phyloP scores from a whole-genome alignment of 177 flowering plant species.

The Tripterygium wilfordii region DNA sequence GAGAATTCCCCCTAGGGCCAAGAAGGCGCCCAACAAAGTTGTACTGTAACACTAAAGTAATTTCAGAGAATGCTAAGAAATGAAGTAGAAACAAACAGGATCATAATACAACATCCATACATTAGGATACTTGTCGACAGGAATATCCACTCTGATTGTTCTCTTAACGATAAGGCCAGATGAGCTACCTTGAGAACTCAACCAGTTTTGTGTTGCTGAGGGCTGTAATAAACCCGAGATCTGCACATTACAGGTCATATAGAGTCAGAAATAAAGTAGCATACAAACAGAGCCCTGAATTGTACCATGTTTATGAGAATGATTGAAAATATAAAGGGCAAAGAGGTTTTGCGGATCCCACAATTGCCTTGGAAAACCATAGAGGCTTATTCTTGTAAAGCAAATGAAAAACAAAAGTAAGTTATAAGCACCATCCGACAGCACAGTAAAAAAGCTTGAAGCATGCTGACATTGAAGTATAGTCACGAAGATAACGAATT shows the following conservation, averaged over 20 bases:
- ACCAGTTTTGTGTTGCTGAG: constrained; percentile 74
- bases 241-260: constrained; percentile 22
- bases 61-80: not conserved
- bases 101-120: constrained; percentile 31
- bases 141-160: constrained; percentile 90
- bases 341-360: too few relatives aligned
- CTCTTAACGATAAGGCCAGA: constrained; percentile 85
- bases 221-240: constrained; percentile 41
- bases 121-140: constrained; percentile 77
- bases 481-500: too few relatives aligned
- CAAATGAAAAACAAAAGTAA: too few relatives aligned
- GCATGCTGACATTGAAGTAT: too few relatives aligned
- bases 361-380: too few relatives aligned
- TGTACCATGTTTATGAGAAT: too few relatives aligned
- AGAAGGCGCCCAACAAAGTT: constrained; percentile 99
- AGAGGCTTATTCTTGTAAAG: too few relatives aligned
- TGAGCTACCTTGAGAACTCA: constrained; percentile 75
- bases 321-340: not conserved
- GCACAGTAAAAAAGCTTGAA: too few relatives aligned
- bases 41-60: constrained; percentile 44
- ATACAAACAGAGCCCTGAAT: too few relatives aligned
- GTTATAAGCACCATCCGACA: too few relatives aligned
- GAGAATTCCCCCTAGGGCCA: constrained; percentile 98
- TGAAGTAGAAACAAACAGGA: constrained; percentile 1
- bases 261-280: too few relatives aligned